Conservation (phyloP, 257 asterid genomes). For the Fraxinus quadrangulata region DNA sequence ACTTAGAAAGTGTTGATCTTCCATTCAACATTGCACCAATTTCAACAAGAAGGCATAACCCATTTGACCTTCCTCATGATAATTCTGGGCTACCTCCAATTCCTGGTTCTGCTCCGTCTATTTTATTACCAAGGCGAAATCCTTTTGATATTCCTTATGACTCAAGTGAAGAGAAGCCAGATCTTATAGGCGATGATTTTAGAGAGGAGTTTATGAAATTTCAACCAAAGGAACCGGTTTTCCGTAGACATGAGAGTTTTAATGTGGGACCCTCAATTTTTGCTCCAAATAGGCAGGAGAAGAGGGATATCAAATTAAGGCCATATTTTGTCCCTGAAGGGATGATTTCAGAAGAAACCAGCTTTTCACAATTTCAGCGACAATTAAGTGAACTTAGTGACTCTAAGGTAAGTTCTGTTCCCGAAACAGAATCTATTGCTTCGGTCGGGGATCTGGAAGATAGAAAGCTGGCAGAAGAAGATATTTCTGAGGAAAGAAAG, state of each 20-base stretch:
- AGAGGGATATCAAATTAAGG: slow-evolving; percentile 45
- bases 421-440: slow-evolving; percentile 47
- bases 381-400: slow-evolving; percentile 65
- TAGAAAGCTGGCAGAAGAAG: slow-evolving; percentile 38
- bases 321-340: slow-evolving; percentile 68
- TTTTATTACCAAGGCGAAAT: slow-evolving; percentile 42
- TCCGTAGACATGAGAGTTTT: slow-evolving; percentile 68
- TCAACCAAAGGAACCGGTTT: slow-evolving; percentile 54
- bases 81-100: slow-evolving; percentile 35
- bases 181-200: slow-evolving; percentile 48
- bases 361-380: slow-evolving; percentile 48
- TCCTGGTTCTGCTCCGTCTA: slow-evolving; percentile 73
- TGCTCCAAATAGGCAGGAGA: slow-evolving; percentile 49
- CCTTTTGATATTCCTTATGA: slow-evolving; percentile 56
- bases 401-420: slow-evolving; percentile 51
- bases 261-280: slow-evolving; percentile 61
- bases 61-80: slow-evolving; percentile 55
- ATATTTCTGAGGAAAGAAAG: slow-evolving; percentile 28
- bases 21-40: slow-evolving; percentile 59
- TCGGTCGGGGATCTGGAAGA: slow-evolving; percentile 45
- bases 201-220: slow-evolving; percentile 47
- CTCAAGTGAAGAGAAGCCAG: slow-evolving; percentile 41
- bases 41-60: slow-evolving; percentile 62
- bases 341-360: slow-evolving; percentile 43
- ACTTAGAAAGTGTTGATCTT: slow-evolving; percentile 65